A percentile compares a stretch with the other conserved stretches of the same genome.
phyloP scores from a whole-genome alignment of 1,284 basidiomycete species.

The Apiotrichum mycotoxinovorans region DNA sequence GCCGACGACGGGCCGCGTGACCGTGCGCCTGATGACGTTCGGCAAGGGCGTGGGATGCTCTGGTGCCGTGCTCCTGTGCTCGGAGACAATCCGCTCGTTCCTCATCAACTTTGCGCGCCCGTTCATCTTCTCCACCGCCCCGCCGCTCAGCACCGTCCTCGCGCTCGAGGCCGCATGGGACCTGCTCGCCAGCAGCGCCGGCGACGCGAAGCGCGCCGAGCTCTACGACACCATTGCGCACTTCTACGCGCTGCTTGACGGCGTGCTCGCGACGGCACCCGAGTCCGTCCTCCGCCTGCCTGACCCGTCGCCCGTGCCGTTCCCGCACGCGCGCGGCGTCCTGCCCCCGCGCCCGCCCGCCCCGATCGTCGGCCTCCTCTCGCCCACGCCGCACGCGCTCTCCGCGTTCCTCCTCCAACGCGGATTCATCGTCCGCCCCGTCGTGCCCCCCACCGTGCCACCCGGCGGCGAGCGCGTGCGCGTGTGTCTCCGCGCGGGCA shows the following conservation, averaged over 20 bases:
- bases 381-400: slow-evolving; percentile 59
- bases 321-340: slow-evolving; percentile 17
- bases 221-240: slow-evolving; percentile 5
- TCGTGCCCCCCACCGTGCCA: slow-evolving; percentile 49
- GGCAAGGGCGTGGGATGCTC: slow-evolving; percentile 68
- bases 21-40: slow-evolving; percentile 59
- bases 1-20: slow-evolving; percentile 30
- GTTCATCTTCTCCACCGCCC: slow-evolving; percentile 82
- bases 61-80: slow-evolving; percentile 76
- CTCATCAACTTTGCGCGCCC: slow-evolving; percentile 89
- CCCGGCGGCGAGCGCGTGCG: slow-evolving; percentile 45
- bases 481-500: slow-evolving; percentile 45
- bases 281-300: slow-evolving; percentile 28
- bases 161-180: slow-evolving; percentile 74
- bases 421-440: slow-evolving; percentile 46
- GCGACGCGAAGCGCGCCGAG: slow-evolving; percentile 49
- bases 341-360: slow-evolving; percentile 36
- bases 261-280: slow-evolving; percentile 16
- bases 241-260: slow-evolving; percentile 15
- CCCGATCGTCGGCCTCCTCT: slow-evolving; percentile 83
- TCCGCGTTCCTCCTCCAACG: slow-evolving; percentile 37
- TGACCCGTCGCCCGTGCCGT: slow-evolving; percentile 24
- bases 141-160: slow-evolving; percentile 69
- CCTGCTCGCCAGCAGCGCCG: slow-evolving; percentile 65
- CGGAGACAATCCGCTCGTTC: slow-evolving; percentile 69